These are phyloP conservation scores for Dendrobium nobile DNA, from an alignment of 106 monocot genomes.

Conservation along the genomic window DNA sequence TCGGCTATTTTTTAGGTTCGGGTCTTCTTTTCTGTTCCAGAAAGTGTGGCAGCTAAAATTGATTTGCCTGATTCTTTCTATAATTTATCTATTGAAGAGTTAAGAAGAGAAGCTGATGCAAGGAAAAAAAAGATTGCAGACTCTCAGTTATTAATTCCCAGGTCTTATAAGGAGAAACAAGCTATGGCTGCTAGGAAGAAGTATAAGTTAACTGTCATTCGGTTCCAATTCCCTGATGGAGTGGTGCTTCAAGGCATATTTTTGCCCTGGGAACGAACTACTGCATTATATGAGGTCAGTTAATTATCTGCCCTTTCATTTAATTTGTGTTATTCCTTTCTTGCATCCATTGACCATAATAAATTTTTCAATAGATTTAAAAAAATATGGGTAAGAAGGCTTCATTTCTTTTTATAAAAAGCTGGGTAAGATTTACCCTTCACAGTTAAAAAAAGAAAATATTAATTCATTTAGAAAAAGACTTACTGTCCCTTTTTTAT, in stretches of 20 bases:
- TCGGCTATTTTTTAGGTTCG: conserved; percentile 32
- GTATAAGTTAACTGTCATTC: conserved; percentile 51
- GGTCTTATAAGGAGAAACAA: conserved; percentile 86
- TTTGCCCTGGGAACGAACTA: conserved; percentile 67
- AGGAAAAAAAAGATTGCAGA: conserved; percentile 76
- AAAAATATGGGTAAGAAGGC: no score
- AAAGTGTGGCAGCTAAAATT: conserved; percentile 60
- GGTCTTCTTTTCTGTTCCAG: conserved; percentile 79
- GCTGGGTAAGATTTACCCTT: no score
- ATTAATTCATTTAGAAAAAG: no score
- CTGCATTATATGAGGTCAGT: conserved; percentile 70
- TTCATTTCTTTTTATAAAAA: no score
- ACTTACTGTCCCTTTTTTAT: no score
- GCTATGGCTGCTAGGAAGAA: conserved; percentile 45
- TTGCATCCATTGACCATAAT: background rate
- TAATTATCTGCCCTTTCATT: background rate
- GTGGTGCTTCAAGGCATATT: conserved; percentile 84
- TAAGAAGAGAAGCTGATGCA: conserved; percentile 67
- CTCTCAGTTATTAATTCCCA: conserved; percentile 83
- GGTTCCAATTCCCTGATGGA: conserved; percentile 93
- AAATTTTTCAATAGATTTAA: background rate
- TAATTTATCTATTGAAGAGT: conserved; percentile 51
- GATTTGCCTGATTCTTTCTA: conserved; percentile 83
- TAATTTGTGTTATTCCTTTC: background rate
- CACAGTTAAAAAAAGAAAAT: no score